phyloP scores from a whole-genome alignment of 768 basidiomycete genomes.

The Panaeolus cyanescens region DNA sequence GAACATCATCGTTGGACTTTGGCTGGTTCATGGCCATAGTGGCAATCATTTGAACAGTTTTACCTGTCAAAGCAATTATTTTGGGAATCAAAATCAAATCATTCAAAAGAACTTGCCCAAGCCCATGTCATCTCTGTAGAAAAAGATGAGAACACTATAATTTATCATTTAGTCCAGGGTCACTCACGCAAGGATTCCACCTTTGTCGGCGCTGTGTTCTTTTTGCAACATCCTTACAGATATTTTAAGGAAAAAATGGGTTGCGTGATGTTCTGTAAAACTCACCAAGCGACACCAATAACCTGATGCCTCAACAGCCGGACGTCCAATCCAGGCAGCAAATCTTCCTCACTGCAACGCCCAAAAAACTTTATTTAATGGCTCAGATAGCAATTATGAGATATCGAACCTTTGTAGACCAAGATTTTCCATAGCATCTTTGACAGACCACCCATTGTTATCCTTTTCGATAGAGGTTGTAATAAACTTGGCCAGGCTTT shows the following conservation, averaged over 20 bases:
- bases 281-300: conserved; percentile 74
- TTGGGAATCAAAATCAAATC: neutral
- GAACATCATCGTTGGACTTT: conserved; percentile 38
- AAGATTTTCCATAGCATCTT: conserved; percentile 53
- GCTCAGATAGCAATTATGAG: neutral
- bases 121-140: conserved; percentile 67
- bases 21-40: conserved; percentile 73
- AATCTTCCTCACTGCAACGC: conserved; percentile 50
- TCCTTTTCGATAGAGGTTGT: conserved; percentile 59
- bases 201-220: conserved; percentile 51
- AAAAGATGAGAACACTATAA: conserved; percentile 4
- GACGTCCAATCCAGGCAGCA: conserved; percentile 70
- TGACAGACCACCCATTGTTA: conserved; percentile 52
- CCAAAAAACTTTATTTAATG: neutral
- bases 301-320: conserved; percentile 73
- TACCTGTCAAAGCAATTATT: conserved; percentile 35
- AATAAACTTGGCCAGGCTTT: conserved; percentile 65
- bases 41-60: conserved; percentile 82
- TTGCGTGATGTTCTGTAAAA: neutral
- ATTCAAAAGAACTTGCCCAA: conserved; percentile 36
- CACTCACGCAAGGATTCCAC: conserved; percentile 65
- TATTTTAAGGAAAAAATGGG: neutral
- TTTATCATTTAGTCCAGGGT: neutral
- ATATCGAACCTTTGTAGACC: conserved; percentile 49
- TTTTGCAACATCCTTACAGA: conserved; percentile 63